Percentiles rank a stretch among this genome's conserved stretches.
Conservation (phyloP, 2,329 filamentous ascomycete species). For the Sarocladium kiliense region DNA sequence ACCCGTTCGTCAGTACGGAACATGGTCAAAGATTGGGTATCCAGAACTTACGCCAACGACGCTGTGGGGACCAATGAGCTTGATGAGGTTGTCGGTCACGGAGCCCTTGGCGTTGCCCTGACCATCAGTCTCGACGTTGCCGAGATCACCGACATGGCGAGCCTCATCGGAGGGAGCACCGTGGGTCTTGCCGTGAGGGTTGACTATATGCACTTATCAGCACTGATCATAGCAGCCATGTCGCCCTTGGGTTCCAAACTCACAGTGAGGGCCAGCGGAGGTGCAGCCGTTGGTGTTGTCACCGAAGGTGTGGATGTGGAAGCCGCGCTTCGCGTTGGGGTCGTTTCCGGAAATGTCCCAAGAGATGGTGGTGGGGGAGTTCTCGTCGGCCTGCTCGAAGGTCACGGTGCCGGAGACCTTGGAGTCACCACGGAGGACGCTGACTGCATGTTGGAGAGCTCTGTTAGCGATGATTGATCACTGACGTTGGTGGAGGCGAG, state of each 20-base stretch:
- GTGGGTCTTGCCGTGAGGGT: constrained; percentile 89
- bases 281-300: constrained; percentile 99
- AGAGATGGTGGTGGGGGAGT: constrained; percentile 74
- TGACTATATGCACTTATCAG: constrained; percentile 58
- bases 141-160: constrained; percentile 95
- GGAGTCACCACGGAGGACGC: constrained; percentile 95
- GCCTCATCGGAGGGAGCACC: constrained; percentile 76
- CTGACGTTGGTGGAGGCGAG: background rate
- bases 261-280: constrained; percentile 95
- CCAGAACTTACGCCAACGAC: constrained; percentile 71
- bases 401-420: constrained; percentile 89
- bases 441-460: constrained; percentile 54
- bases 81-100: constrained; percentile 75
- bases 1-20: constrained; percentile 12
- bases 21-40: background rate
- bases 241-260: constrained; percentile 29
- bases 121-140: constrained; percentile 92
- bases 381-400: constrained; percentile 90
- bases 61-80: constrained; percentile 94
- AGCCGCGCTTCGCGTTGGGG: constrained; percentile 90
- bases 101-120: constrained; percentile 86
- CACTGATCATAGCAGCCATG: background rate
- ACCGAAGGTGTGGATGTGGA: constrained; percentile 98
- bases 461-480: constrained; percentile 16
- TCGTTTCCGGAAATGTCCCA: constrained; percentile 94